Evolutionary conservation across 306 rosid species (phyloP), one percentile per base, ranked within the genome.

Genomic region (Trichosanthes cucumerina): DNA sequence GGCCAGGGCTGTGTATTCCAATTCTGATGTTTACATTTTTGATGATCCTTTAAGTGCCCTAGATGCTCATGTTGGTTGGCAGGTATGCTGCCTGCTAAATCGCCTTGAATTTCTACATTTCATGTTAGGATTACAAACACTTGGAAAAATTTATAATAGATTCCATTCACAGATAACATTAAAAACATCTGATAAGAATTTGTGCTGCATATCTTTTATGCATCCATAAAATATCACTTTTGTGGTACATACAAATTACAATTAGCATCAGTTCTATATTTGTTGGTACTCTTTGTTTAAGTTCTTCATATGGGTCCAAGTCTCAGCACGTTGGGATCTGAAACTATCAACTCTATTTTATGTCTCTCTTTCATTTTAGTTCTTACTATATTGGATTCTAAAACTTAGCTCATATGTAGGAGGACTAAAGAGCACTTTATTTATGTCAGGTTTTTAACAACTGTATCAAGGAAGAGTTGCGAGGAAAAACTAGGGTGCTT

Each of bases 11-110:
- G 85, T 90, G 73, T 93, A 93, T 88, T 93, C 98, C 49, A 75
- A 88, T 80, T 89, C 96, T 0, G 98, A 93, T 73, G 88, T 90
- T 6, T 93, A 90, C 80, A 85, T 92, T 84, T 93, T 93, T 75
- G 98, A 93, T 74, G 98, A 91, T 80, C 97, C 98, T 79, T 87
- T 93, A 81, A 93, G 98, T 80, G 98, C 97, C 85, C 91, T 93
- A 65, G 98, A 93, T 82, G 88, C 97, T 78, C 97, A 91, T 80
- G 90, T 93, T 80, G 90, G 93, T 24, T 88, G 82, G 79, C 86
- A 92, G 97, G 98, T 93, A 87, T 57, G 71, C 44, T 81, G 58
- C 66, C 39, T 76, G 75, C n/a, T 78, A 23, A 64, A 71, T 39
- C 74, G 56, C 54, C 70, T 75, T 58, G 76, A 62, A 79, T 77